These are phyloP conservation scores for Talaromyces piceae DNA, from an alignment of 2,329 filamentous ascomycete species.

Conservation along the genomic window DNA sequence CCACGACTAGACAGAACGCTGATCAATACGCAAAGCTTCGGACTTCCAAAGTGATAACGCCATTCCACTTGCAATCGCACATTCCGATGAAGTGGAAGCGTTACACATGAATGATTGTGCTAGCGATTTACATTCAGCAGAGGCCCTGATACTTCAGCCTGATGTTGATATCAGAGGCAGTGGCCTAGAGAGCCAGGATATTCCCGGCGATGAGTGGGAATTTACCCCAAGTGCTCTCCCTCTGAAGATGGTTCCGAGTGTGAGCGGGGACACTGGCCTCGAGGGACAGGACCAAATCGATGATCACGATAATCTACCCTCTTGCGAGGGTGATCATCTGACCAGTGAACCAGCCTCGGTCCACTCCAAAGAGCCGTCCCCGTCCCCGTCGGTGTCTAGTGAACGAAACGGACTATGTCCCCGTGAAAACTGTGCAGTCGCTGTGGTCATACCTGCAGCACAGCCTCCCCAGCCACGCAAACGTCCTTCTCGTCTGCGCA, in stretches of 20 bases:
- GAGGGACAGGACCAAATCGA: background rate
- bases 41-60: background rate
- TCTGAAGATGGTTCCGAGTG: background rate
- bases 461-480: background rate
- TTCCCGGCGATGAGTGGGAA: background rate
- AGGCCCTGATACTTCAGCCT: background rate
- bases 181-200: background rate
- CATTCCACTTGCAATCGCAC: background rate
- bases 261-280: background rate
- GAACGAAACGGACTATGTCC: background rate
- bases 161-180: background rate
- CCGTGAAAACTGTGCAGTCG: background rate
- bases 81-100: background rate
- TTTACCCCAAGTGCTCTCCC: background rate
- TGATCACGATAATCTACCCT: background rate
- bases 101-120: background rate
- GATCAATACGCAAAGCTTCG: background rate
- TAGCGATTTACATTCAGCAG: background rate
- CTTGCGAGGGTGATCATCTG: background rate
- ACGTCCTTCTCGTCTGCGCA: background rate
- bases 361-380: background rate
- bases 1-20: background rate
- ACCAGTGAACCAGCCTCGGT: background rate
- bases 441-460: background rate
- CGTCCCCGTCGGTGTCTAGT: background rate